These are phyloP conservation scores for Raddia distichophylla DNA, from an alignment of 176 grass and related monocot genomes.

Conservation along the genomic window DNA sequence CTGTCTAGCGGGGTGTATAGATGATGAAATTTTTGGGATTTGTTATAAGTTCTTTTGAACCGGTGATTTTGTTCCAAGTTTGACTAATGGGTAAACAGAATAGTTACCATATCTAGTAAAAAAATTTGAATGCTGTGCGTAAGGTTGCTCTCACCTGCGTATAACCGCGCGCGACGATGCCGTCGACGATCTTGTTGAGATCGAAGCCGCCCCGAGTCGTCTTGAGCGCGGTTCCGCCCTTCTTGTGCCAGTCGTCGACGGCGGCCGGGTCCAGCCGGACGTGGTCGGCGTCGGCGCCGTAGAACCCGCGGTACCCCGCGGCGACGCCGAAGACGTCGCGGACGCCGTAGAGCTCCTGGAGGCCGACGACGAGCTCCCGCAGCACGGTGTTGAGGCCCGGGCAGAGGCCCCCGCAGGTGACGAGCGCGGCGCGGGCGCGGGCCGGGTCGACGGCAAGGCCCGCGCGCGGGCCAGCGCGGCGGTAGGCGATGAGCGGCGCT, in stretches of 20 bases:
- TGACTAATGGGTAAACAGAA: not conserved
- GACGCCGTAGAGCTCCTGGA: constrained; percentile 84
- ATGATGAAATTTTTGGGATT: not conserved
- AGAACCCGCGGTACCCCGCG: constrained; percentile 83
- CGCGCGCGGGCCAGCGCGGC: constrained; percentile 68
- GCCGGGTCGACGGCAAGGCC: constrained; percentile 55
- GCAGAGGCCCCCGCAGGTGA: constrained; percentile 91
- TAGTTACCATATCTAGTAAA: not conserved
- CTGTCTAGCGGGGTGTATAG: not conserved
- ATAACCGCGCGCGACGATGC: constrained; percentile 69
- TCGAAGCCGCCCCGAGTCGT: constrained; percentile 86
- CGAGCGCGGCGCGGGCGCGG: constrained; percentile 70
- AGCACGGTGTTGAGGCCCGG: constrained; percentile 91
- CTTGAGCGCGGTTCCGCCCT: constrained; percentile 74
- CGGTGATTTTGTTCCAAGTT: not conserved
- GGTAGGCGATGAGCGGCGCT: constrained; percentile 60
- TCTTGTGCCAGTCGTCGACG: constrained; percentile 88
- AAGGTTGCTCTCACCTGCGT: constrained; percentile 58
- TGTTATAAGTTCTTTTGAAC: no score
- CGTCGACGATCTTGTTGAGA: constrained; percentile 77
- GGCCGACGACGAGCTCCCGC: constrained; percentile 79
- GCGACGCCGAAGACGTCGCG: constrained; percentile 72
- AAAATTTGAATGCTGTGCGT: not conserved
- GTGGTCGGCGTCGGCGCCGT: constrained; percentile 58
- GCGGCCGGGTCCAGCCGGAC: constrained; percentile 50